Percentiles rank a stretch among this genome's conserved stretches.
Evolutionary conservation across 83 land plant genomes (phyloP).

Genomic region (Diphasiastrum complanatum): DNA sequence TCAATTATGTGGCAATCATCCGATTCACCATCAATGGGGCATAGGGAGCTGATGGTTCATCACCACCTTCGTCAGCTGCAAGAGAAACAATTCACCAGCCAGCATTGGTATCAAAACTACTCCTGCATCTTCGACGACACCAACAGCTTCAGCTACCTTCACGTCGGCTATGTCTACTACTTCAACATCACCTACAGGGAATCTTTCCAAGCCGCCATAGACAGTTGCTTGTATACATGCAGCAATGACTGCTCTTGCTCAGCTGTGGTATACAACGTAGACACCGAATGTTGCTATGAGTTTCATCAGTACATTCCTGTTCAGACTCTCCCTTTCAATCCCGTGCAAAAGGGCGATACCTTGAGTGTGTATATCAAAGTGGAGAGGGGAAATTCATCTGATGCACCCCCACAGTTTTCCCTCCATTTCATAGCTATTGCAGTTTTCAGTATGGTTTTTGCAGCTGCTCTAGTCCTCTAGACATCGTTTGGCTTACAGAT

Average conservation of each 20-base stretch:
- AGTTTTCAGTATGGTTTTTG: too few relatives aligned
- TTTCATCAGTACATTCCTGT: not conserved
- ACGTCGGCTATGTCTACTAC: not conserved
- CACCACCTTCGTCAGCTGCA: too few relatives aligned
- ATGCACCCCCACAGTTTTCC: too few relatives aligned
- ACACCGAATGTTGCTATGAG: not conserved
- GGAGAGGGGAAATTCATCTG: too few relatives aligned
- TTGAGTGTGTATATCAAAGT: not conserved
- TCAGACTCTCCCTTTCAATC: not conserved
- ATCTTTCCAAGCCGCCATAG: not conserved
- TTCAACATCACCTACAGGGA: not conserved
- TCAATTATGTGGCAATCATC: not conserved
- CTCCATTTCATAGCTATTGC: too few relatives aligned
- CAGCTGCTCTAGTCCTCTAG: too few relatives aligned
- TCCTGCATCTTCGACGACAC: not conserved
- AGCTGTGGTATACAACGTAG: not conserved
- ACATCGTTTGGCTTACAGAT: too few relatives aligned
- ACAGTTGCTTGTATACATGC: not conserved
- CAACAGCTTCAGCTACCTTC: not conserved
- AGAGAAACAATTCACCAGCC: not conserved
- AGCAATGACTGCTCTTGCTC: not conserved
- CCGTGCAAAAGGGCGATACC: not conserved
- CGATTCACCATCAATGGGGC: not conserved
- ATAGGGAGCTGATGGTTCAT: not conserved
- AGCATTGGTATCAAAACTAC: not conserved